Conservation (phyloP, 176 grass and related monocot species). For the Carex pumila region DNA sequence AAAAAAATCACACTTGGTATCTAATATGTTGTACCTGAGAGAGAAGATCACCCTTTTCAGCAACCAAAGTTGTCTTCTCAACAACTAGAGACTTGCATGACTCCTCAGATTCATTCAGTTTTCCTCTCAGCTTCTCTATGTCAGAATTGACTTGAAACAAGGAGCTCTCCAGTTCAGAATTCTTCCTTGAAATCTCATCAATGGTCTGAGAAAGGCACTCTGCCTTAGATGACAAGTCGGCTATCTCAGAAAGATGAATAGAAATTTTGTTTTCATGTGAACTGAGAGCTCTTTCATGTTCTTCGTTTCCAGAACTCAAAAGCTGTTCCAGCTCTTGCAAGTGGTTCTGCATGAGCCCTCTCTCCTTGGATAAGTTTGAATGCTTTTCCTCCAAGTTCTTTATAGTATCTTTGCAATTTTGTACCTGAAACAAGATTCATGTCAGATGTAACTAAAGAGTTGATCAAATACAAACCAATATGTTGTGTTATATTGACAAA, state of each 20-base stretch:
- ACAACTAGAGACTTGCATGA: not conserved
- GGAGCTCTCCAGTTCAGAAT: slow-evolving; percentile 15
- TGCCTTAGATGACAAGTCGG: slow-evolving; percentile 50
- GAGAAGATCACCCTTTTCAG: slow-evolving; percentile 49
- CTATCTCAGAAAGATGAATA: slow-evolving; percentile 53
- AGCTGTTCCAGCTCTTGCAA: slow-evolving; percentile 13
- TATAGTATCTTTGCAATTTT: slow-evolving; percentile 24
- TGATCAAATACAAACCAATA: not conserved
- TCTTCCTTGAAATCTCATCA: slow-evolving; percentile 19
- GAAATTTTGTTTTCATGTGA: slow-evolving; percentile 44
- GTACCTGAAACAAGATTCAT: slow-evolving; percentile 23
- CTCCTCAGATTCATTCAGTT: slow-evolving; percentile 22
- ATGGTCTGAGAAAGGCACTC: slow-evolving; percentile 39
- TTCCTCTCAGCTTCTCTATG: not conserved
- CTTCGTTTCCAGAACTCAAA: slow-evolving; percentile 20
- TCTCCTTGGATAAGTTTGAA: slow-evolving; percentile 48
- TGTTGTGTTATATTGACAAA: not conserved
- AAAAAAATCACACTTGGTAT: not conserved
- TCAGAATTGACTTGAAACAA: slow-evolving; percentile 13
- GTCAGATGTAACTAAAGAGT: not conserved
- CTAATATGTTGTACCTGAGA: slow-evolving; percentile 45
- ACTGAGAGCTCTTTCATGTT: slow-evolving; percentile 3
- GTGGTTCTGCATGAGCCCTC: slow-evolving; percentile 47
- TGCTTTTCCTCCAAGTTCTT: slow-evolving; percentile 31
- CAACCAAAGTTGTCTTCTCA: slow-evolving; percentile 23